Conservation (phyloP, 192 early-diverging fungal species). For the Backusella macrospora region DNA sequence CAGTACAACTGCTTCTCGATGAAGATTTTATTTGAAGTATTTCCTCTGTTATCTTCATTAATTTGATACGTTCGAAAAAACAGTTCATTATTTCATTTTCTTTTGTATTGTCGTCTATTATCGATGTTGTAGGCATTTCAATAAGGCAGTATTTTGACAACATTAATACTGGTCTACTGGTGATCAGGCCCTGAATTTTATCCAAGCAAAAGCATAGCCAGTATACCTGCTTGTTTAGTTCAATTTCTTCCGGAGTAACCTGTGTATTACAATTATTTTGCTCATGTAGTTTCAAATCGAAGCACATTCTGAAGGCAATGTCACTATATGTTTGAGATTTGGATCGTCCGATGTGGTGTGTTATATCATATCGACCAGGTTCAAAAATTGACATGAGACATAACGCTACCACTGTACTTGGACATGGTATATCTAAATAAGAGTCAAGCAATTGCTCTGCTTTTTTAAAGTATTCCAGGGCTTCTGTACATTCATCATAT, state of each 20-base stretch:
- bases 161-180: conserved; percentile 20
- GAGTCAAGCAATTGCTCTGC: conserved; percentile 15
- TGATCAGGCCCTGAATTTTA: conserved; percentile 21
- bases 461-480: conserved; percentile 17
- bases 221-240: conserved; percentile 30
- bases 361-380: conserved; percentile 6
- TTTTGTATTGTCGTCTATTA: conserved; percentile 26
- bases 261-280: background rate
- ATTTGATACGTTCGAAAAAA: conserved; percentile 20
- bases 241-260: conserved; percentile 2
- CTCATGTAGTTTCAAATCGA: conserved; percentile 19
- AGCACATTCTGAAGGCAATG: conserved; percentile 30
- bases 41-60: conserved; percentile 32
- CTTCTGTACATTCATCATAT: background rate
- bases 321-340: conserved; percentile 14
- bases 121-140: conserved; percentile 20
- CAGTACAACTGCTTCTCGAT: background rate
- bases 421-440: conserved; percentile 1
- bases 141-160: conserved; percentile 8
- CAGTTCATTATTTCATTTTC: conserved; percentile 25
- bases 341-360: background rate
- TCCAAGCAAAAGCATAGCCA: conserved; percentile 40
- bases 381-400: conserved; percentile 27
- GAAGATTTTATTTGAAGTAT: conserved; percentile 4
- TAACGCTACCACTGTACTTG: conserved; percentile 26